Evolutionary conservation across 768 basidiomycete genomes (phyloP).

Genomic region (Rhizopogon salebrosus): DNA sequence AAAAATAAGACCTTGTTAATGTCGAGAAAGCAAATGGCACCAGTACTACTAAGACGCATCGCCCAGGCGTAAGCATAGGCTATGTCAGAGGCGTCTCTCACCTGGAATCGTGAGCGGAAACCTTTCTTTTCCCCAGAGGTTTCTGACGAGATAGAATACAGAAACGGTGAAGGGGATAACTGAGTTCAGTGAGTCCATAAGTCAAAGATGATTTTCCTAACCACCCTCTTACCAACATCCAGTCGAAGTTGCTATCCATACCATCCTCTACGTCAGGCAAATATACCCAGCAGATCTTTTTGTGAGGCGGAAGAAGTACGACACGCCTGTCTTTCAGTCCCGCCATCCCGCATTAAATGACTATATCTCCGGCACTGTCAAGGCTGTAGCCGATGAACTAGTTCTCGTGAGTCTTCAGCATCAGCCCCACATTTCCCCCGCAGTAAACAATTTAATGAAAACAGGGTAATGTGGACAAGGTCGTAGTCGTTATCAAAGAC

Average conservation of each 20-base stretch:
- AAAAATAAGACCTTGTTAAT: no score
- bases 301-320: constrained; percentile 81
- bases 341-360: constrained; percentile 86
- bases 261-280: constrained; percentile 85
- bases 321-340: constrained; percentile 87
- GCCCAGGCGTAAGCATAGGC: not conserved
- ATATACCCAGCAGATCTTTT: constrained; percentile 90
- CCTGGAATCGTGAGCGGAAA: constrained; percentile 32
- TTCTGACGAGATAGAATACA: constrained; percentile 21
- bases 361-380: constrained; percentile 85
- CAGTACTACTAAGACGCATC: not conserved
- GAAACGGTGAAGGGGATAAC: constrained; percentile 61
- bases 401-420: constrained; percentile 38
- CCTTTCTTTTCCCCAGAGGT: not conserved
- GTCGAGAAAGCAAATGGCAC: no score
- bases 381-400: constrained; percentile 78
- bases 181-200: constrained; percentile 62
- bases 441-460: not conserved
- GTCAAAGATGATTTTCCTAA: not conserved
- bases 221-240: constrained; percentile 6
- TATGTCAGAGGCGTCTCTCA: constrained; percentile 27
- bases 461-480: constrained; percentile 75
- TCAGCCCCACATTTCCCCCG: not conserved
- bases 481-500: constrained; percentile 82
- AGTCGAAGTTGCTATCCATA: constrained; percentile 95